These are phyloP conservation scores for Apiospora kogelbergensis DNA, from an alignment of 2,329 filamentous ascomycete genomes.

Conservation along the genomic window DNA sequence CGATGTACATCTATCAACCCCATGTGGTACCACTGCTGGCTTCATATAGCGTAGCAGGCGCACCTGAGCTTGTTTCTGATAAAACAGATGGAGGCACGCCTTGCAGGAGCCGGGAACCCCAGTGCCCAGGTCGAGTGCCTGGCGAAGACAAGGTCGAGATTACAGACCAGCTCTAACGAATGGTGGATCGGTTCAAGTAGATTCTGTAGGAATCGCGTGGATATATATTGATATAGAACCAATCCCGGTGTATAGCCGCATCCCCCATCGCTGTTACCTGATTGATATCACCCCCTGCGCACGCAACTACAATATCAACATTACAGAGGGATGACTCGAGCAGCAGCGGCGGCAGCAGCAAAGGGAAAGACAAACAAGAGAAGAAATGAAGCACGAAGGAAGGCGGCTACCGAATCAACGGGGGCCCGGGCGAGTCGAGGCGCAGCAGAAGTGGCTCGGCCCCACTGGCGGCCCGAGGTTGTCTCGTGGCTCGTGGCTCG, in stretches of 20 bases:
- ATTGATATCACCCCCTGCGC: too few species aligned
- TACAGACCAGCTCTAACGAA: neutral
- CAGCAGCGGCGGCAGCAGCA: neutral
- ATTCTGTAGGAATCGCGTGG: neutral
- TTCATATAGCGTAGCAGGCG: neutral
- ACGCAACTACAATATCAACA: too few species aligned
- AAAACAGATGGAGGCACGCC: neutral
- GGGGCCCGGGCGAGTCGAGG: neutral
- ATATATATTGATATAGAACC: neutral
- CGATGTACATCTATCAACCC: neutral
- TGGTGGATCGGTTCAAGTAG: neutral
- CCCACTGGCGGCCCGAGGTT: conserved; percentile 2
- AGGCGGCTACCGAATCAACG: too few species aligned
- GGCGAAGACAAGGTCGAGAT: too few species aligned
- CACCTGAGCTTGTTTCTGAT: neutral
- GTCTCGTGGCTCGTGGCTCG: neutral
- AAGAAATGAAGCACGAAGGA: neutral
- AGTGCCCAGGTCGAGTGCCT: neutral
- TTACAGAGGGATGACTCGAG: neutral
- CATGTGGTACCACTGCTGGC: neutral
- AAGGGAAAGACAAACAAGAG: neutral
- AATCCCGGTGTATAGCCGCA: neutral
- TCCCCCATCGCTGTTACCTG: too few species aligned
- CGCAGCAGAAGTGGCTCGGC: conserved; percentile 1
- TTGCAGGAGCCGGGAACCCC: neutral